A percentile compares a stretch with the other conserved stretches of the same genome.
Conservation (phyloP, 2,329 filamentous ascomycete genomes). For the Graphilbum sp. region DNA sequence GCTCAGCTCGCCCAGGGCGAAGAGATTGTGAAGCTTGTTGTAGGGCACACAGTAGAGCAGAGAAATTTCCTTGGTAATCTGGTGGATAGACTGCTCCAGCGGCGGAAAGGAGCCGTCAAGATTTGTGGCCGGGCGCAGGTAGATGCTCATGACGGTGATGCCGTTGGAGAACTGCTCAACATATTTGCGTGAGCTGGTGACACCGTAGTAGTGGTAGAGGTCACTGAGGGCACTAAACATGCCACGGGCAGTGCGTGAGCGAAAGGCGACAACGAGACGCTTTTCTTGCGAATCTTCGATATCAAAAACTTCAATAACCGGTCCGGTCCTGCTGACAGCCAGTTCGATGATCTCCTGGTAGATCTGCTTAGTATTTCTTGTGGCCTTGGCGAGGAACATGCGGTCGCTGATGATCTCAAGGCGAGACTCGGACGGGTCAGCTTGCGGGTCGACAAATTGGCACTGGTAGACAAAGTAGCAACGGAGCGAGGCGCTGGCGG, state of each 20-base stretch:
- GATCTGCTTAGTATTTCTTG: constrained; percentile 84
- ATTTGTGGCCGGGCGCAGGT: constrained; percentile 58
- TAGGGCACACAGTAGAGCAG: constrained; percentile 94
- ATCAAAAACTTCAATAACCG: constrained; percentile 96
- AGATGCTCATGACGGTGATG: constrained; percentile 92
- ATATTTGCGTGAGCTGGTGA: constrained; percentile 93
- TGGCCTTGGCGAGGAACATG: constrained; percentile 91
- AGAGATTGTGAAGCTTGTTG: constrained; percentile 86
- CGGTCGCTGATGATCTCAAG: constrained; percentile 85
- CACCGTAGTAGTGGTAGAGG: constrained; percentile 95
- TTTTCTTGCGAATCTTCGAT: constrained; percentile 86
- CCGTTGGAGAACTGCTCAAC: constrained; percentile 98
- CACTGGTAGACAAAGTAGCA: constrained; percentile 99
- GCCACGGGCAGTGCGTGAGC: constrained; percentile 77
- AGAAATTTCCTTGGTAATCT: constrained; percentile 97
- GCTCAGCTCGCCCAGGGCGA: constrained; percentile 71
- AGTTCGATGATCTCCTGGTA: constrained; percentile 88
- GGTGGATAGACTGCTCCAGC: constrained; percentile 88
- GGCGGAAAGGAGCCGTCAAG: constrained; percentile 45
- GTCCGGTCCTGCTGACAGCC: constrained; percentile 70
- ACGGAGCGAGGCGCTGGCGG: constrained; percentile 67
- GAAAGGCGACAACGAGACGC: constrained; percentile 86
- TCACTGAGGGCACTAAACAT: constrained; percentile 92
- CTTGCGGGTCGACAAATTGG: constrained; percentile 64
- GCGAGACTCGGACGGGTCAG: constrained; percentile 63